These are phyloP conservation scores for Micractinium sp. DNA, from an alignment of 139 green algal species.

Conservation along the genomic window DNA sequence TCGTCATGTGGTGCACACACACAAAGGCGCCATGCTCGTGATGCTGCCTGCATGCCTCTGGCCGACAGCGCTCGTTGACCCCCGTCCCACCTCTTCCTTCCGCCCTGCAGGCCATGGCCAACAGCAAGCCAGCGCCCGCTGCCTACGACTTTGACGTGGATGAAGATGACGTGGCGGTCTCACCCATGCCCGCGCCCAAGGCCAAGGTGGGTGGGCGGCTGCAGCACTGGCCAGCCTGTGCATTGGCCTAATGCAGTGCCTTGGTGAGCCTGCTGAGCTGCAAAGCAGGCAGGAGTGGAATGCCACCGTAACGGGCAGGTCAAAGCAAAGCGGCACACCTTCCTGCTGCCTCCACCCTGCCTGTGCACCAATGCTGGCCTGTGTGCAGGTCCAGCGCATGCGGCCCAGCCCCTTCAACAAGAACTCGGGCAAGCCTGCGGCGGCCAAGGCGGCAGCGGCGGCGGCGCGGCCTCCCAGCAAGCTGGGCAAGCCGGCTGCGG, in stretches of 20 bases:
- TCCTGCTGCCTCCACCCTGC: no score
- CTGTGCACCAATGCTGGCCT: no score
- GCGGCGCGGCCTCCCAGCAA: conserved; percentile 13
- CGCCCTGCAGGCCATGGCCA: conserved; percentile 40
- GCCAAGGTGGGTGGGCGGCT: conserved; percentile 18
- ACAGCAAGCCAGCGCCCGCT: conserved; percentile 39
- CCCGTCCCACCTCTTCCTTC: neutral
- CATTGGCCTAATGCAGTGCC: no score
- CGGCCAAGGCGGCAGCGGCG: neutral
- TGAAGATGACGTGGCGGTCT: conserved; percentile 59
- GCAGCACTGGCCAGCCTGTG: no score
- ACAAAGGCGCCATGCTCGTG: neutral
- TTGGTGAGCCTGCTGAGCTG: no score
- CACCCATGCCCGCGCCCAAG: conserved; percentile 46
- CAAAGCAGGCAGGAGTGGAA: neutral
- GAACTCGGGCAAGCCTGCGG: conserved; percentile 36
- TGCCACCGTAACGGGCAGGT: neutral
- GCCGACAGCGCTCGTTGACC: neutral
- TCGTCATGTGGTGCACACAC: neutral
- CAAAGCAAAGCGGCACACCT: neutral
- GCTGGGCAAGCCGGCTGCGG: conserved; percentile 14
- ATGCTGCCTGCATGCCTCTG: neutral
- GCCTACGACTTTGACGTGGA: conserved; percentile 26
- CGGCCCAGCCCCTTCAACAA: conserved; percentile 67
- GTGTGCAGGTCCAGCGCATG: conserved; percentile 56